These are phyloP conservation scores for Patellifolia procumbens DNA, from an alignment of 179 eudicot genomes.

Conservation along the genomic window DNA sequence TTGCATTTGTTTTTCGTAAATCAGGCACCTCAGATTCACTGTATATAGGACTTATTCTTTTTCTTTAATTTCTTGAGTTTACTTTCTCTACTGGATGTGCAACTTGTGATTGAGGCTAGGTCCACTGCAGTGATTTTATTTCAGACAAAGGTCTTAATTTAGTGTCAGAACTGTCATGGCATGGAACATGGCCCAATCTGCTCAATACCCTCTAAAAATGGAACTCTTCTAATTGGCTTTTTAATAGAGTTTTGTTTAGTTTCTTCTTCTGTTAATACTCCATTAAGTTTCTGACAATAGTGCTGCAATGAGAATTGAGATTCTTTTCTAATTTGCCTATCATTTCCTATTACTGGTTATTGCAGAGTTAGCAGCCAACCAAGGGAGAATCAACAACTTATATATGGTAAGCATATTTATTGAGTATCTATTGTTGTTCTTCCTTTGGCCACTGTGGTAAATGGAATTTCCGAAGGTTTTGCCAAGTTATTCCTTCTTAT, in stretches of 20 bases:
- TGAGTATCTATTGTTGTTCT: not conserved
- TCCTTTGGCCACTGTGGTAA: slow-evolving; percentile 1
- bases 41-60: not conserved
- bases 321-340: not conserved
- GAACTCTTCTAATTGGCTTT: slow-evolving; percentile 3
- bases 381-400: not conserved
- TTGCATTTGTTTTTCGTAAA: not conserved
- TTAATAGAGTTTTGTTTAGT: not conserved
- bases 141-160: not conserved
- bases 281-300: not conserved
- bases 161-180: slow-evolving; percentile 1
- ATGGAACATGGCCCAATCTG: not conserved
- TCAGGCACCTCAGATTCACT: not conserved
- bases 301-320: not conserved
- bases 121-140: slow-evolving; percentile 9
- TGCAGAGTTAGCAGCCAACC: not conserved
- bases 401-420: not conserved
- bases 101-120: not conserved
- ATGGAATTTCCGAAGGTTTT: not conserved
- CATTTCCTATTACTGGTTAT: not conserved
- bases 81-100: slow-evolving; percentile 5
- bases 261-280: not conserved
- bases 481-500: not conserved
- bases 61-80: not conserved
- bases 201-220: not conserved